Evolutionary conservation across 495 filamentous ascomycete genomes (phyloP).

Genomic region (Extremus antarcticus): DNA sequence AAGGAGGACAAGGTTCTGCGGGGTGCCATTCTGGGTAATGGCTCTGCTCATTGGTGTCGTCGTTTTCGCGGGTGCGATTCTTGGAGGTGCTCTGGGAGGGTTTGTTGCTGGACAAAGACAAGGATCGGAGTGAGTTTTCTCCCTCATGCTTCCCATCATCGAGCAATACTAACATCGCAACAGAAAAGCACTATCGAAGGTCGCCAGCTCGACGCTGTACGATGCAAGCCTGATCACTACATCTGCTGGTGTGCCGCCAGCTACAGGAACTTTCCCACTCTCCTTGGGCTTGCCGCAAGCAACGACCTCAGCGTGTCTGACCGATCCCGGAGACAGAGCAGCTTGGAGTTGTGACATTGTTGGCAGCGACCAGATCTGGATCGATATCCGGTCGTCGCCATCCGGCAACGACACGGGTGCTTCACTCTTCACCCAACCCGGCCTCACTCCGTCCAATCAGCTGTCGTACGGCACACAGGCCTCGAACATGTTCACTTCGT

Average conservation of each 20-base stretch:
- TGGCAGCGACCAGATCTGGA: background rate
- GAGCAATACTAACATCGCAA: constrained; percentile 24
- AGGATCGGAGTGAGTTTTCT: constrained; percentile 2
- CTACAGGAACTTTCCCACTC: constrained; percentile 54
- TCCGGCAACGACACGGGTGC: constrained; percentile 35
- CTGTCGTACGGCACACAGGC: constrained; percentile 56
- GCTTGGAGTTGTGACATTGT: constrained; percentile 59
- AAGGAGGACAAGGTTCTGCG: constrained; percentile 23
- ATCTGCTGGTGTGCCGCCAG: constrained; percentile 45
- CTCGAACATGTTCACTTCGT: constrained; percentile 37
- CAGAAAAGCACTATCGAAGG: constrained; percentile 19
- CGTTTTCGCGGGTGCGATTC: constrained; percentile 36
- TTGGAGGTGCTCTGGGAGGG: constrained; percentile 31
- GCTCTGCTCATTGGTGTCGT: constrained; percentile 46
- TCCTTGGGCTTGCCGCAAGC: constrained; percentile 45
- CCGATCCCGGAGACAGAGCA: constrained; percentile 42
- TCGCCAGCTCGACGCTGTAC: constrained; percentile 44
- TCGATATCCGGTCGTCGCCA: constrained; percentile 26
- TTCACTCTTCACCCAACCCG: constrained; percentile 3
- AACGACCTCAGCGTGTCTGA: constrained; percentile 56
- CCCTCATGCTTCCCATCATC: constrained; percentile 6
- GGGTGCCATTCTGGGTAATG: constrained; percentile 26
- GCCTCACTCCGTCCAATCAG: background rate
- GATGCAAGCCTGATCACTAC: constrained; percentile 55
- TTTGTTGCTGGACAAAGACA: constrained; percentile 12